Conservation (phyloP, 2,329 filamentous ascomycete species). For the Penicillium italicum region DNA sequence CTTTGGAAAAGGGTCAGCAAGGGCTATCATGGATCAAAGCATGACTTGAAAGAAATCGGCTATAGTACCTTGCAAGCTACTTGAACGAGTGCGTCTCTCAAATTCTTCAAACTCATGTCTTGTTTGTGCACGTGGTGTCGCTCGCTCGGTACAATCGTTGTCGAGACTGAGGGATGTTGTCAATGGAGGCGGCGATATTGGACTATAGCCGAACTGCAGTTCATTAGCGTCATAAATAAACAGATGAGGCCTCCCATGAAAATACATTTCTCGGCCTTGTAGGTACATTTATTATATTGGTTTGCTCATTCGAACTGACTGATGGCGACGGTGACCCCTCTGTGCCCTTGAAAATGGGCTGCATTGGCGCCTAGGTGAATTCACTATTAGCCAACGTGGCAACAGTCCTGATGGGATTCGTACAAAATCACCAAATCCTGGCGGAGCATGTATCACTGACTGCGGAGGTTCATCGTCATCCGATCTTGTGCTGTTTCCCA, state of each 20-base stretch:
- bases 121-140: conserved; percentile 80
- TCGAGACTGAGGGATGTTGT: conserved; percentile 69
- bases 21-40: conserved; percentile 7
- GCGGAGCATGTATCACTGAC: conserved; percentile 87
- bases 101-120: conserved; percentile 65
- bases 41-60: conserved; percentile 31
- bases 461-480: conserved; percentile 68
- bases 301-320: conserved; percentile 8
- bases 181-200: conserved; percentile 66
- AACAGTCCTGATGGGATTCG: conserved; percentile 26
- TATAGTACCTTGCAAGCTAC: conserved; percentile 69
- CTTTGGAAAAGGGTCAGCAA: conserved; percentile 19
- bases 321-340: conserved; percentile 14
- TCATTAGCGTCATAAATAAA: neutral
- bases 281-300: conserved; percentile 1
- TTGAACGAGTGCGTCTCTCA: conserved; percentile 56
- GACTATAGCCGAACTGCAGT: conserved; percentile 33
- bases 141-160: conserved; percentile 63
- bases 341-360: conserved; percentile 2
- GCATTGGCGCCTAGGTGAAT: conserved; percentile 3
- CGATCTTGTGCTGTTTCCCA: conserved; percentile 37
- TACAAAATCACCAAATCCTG: conserved; percentile 79
- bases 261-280: conserved; percentile 17
- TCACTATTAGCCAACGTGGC: neutral
- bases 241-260: neutral